A percentile compares a stretch with the other conserved stretches of the same genome.
Evolutionary conservation across 306 rosid genomes (phyloP).

Genomic region (Trifolium repens): DNA sequence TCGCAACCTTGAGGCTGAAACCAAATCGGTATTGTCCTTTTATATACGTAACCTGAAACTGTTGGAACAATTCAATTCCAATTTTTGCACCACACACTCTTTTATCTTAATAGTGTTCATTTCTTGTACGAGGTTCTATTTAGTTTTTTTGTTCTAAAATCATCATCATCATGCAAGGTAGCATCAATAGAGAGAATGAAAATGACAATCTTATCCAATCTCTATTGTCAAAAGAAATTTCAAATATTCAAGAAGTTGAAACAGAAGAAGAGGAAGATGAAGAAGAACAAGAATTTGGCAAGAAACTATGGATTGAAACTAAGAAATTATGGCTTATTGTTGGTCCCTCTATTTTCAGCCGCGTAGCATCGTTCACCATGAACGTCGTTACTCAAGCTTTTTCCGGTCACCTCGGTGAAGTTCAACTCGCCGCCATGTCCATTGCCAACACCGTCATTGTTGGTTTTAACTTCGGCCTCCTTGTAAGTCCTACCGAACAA

Average conservation of each 20-base stretch:
- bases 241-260: neutral
- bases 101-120: neutral
- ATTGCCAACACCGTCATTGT: conserved; percentile 68
- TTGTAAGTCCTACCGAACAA: conserved; percentile 40
- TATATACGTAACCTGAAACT: neutral
- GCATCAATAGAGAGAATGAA: neutral
- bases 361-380: conserved; percentile 64
- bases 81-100: neutral
- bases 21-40: neutral
- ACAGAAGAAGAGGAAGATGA: neutral
- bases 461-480: conserved; percentile 83
- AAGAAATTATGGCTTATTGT: conserved; percentile 73
- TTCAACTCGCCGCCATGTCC: conserved; percentile 71
- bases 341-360: conserved; percentile 81
- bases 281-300: neutral
- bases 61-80: neutral
- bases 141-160: too few species aligned
- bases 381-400: conserved; percentile 78
- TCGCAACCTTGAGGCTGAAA: neutral
- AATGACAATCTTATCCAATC: conserved; percentile 4
- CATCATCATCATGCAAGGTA: neutral
- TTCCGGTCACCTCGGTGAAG: conserved; percentile 79
- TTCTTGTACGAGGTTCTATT: neutral
- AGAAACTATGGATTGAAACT: conserved; percentile 60
- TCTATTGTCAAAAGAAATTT: neutral